phyloP scores from a whole-genome alignment of 2,329 filamentous ascomycete species.

The Diaporthe vexans region DNA sequence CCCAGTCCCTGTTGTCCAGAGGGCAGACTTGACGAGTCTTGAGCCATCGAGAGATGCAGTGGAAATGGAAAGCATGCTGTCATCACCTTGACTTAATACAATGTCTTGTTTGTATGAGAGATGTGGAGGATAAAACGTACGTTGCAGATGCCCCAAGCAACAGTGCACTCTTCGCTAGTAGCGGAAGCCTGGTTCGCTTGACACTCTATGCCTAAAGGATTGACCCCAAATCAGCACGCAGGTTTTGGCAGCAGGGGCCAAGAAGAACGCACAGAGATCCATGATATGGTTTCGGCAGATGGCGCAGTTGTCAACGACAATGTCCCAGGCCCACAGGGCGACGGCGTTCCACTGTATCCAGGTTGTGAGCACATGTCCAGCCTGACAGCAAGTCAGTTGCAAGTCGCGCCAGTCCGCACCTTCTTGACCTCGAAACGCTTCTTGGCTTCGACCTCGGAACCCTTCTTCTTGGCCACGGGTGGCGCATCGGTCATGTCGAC shows the following conservation, averaged over 20 bases:
- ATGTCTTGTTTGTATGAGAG: background rate
- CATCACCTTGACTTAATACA: slow-evolving; percentile 51
- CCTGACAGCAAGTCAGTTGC: background rate
- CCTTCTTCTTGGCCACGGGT: slow-evolving; percentile 68
- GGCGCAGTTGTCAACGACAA: slow-evolving; percentile 98
- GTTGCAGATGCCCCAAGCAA: slow-evolving; percentile 99
- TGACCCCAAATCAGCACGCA: slow-evolving; percentile 3
- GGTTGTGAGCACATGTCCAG: slow-evolving; percentile 20
- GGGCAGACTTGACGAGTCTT: slow-evolving; percentile 99
- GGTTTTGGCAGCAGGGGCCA: background rate
- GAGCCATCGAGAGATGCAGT: slow-evolving; percentile 98
- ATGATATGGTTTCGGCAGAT: slow-evolving; percentile 99
- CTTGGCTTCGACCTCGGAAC: slow-evolving; percentile 74
- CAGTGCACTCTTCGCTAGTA: slow-evolving; percentile 97
- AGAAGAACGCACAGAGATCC: slow-evolving; percentile 83
- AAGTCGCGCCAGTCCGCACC: slow-evolving; percentile 64
- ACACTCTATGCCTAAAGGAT: slow-evolving; percentile 87
- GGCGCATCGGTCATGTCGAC: slow-evolving; percentile 95
- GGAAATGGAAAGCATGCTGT: slow-evolving; percentile 99
- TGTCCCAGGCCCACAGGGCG: slow-evolving; percentile 99
- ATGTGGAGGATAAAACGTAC: slow-evolving; percentile 67
- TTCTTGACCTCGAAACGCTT: slow-evolving; percentile 99
- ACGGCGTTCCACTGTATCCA: slow-evolving; percentile 91
- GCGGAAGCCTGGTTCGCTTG: slow-evolving; percentile 98
- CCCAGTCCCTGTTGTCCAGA: slow-evolving; percentile 98